These are phyloP conservation scores for Balamuthia mandrillaris DNA, from an alignment of 208 protist genomes.

Conservation along the genomic window DNA sequence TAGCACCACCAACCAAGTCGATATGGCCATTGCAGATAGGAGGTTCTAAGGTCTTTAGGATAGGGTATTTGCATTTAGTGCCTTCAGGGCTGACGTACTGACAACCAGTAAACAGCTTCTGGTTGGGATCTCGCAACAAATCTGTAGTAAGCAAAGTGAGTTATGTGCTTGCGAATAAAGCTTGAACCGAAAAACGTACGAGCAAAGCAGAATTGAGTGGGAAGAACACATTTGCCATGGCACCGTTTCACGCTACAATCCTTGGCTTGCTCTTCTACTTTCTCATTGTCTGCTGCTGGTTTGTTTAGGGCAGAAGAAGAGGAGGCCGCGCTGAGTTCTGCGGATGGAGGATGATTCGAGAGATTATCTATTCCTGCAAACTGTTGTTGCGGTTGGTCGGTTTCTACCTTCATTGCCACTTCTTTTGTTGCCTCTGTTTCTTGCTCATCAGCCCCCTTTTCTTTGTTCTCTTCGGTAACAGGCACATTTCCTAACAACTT, in stretches of 20 bases:
- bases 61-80: background rate
- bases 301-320: too few relatives aligned
- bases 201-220: background rate
- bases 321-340: too few relatives aligned
- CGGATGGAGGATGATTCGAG: too few relatives aligned
- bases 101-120: constrained; percentile 15
- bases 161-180: too few relatives aligned
- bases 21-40: constrained; percentile 1
- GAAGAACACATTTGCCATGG: background rate
- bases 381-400: too few relatives aligned
- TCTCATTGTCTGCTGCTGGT: background rate
- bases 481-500: too few relatives aligned
- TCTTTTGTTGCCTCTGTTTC: too few relatives aligned
- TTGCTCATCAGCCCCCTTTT: too few relatives aligned
- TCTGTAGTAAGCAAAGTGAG: background rate
- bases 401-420: too few relatives aligned
- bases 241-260: background rate
- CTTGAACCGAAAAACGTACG: background rate
- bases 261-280: background rate
- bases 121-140: constrained; percentile 7
- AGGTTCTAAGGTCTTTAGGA: background rate
- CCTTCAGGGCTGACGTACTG: background rate
- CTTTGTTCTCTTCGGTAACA: too few relatives aligned
- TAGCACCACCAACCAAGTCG: background rate
- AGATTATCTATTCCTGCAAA: too few relatives aligned